Conservation (phyloP, 2,329 filamentous ascomycete species). For the Huntiella abstrusa region DNA sequence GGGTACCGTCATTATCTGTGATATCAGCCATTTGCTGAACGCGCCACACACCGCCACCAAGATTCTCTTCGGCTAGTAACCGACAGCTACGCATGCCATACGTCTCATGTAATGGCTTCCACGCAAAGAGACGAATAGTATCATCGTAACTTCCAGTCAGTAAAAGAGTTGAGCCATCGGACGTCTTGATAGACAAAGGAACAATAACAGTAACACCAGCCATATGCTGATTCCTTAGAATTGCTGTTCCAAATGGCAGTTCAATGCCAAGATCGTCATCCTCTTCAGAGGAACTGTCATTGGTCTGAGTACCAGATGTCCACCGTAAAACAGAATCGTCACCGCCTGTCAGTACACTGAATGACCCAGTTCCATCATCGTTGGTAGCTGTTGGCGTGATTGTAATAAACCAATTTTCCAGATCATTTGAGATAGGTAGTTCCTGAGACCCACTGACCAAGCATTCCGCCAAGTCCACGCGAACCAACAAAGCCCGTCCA, state of each 20-base stretch:
- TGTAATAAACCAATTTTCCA: slow-evolving; percentile 59
- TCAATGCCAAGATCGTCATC: slow-evolving; percentile 9
- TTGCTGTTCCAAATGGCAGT: slow-evolving; percentile 15
- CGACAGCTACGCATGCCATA: slow-evolving; percentile 25
- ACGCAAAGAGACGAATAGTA: slow-evolving; percentile 46
- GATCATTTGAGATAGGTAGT: slow-evolving; percentile 28
- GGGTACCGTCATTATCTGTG: slow-evolving; percentile 8
- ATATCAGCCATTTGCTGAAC: slow-evolving; percentile 33
- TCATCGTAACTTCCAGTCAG: slow-evolving; percentile 91
- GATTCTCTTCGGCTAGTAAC: slow-evolving; percentile 42
- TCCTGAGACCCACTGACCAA: slow-evolving; percentile 18
- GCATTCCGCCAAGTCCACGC: slow-evolving; percentile 23
- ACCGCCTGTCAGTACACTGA: slow-evolving; percentile 47
- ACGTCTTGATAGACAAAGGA: slow-evolving; percentile 32
- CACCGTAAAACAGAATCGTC: slow-evolving; percentile 50
- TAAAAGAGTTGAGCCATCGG: slow-evolving; percentile 35
- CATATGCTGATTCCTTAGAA: slow-evolving; percentile 36
- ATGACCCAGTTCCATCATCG: slow-evolving; percentile 12
- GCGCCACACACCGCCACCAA: slow-evolving; percentile 78
- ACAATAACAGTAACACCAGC: slow-evolving; percentile 80
- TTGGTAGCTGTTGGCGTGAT: slow-evolving; percentile 26
- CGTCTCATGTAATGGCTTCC: slow-evolving; percentile 23
- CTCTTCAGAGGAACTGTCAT: slow-evolving; percentile 10
- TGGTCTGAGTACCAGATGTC: slow-evolving; percentile 17
- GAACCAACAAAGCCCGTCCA: slow-evolving; percentile 40